A percentile compares a stretch with the other conserved stretches of the same genome.
phyloP scores from a whole-genome alignment of 2,329 filamentous ascomycete genomes.

The Escovopsis sp. region DNA sequence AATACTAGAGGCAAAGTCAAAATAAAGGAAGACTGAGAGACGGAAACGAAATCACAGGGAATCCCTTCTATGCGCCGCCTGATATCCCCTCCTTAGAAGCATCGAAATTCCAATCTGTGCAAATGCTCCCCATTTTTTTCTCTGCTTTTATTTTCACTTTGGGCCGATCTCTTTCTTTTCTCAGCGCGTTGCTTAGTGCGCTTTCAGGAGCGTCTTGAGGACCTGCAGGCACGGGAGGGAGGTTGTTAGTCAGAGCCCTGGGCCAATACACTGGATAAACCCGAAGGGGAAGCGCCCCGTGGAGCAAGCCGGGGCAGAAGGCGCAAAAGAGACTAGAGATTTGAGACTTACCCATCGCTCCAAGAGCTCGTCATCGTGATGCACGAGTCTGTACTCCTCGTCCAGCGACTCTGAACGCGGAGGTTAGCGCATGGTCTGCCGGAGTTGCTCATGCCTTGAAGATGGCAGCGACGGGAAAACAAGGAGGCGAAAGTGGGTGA shows the following conservation, averaged over 20 bases:
- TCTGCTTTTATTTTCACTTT: neutral
- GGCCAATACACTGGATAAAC: too few relatives aligned
- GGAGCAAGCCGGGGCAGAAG: too few relatives aligned
- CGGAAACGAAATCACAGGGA: too few relatives aligned
- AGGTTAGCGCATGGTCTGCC: neutral
- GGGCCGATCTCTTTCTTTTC: neutral
- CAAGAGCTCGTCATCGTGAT: slow-evolving; percentile 2
- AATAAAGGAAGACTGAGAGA: too few relatives aligned
- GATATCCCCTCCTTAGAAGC: too few relatives aligned
- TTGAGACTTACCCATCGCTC: slow-evolving; percentile 4
- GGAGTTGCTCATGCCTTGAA: neutral
- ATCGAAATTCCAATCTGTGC: too few relatives aligned
- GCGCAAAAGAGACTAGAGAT: too few relatives aligned
- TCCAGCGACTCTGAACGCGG: neutral
- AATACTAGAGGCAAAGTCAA: too few relatives aligned
- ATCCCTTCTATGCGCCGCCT: too few relatives aligned
- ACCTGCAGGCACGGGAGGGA: neutral
- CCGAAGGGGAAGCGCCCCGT: too few relatives aligned
- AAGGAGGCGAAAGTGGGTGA: neutral
- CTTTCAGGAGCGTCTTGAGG: neutral
- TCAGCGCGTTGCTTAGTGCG: neutral
- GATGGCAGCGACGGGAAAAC: too few relatives aligned
- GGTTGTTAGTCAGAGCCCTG: neutral
- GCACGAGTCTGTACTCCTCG: slow-evolving; percentile 1
- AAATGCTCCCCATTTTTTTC: too few relatives aligned